Conservation (phyloP, 2,329 filamentous ascomycete genomes). For the Arthrocladium fulminans region DNA sequence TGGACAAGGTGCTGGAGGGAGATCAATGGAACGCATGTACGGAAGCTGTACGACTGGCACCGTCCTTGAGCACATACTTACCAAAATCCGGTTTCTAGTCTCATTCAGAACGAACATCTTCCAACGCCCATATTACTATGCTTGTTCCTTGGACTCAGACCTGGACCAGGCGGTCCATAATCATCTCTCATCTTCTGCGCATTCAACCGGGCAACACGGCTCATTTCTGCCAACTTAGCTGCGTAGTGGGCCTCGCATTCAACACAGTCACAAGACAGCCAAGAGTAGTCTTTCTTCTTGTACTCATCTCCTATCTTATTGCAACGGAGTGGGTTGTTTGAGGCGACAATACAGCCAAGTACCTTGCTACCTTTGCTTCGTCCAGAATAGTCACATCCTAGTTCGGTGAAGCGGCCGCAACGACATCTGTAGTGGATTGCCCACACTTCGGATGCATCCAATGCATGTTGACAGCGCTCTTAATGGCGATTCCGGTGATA, state of each 20-base stretch:
- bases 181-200: background rate
- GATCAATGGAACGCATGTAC: too few relatives aligned
- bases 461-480: too few relatives aligned
- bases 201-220: background rate
- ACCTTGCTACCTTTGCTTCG: background rate
- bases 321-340: slow-evolving; percentile 3
- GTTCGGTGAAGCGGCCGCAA: slow-evolving; percentile 1
- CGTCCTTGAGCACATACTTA: too few relatives aligned
- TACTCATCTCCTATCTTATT: background rate
- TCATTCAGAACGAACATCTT: background rate
- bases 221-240: background rate
- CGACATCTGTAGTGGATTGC: background rate
- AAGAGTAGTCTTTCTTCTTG: slow-evolving; percentile 1
- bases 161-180: background rate
- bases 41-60: too few relatives aligned
- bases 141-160: background rate
- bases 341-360: background rate
- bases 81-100: background rate
- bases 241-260: background rate
- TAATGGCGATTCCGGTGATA: too few relatives aligned
- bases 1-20: too few relatives aligned
- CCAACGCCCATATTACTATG: background rate
- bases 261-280: background rate
- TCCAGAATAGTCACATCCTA: background rate
- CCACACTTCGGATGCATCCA: background rate